Conservation (phyloP, 73 alveolate species). For the Paramecium biaurelia region DNA sequence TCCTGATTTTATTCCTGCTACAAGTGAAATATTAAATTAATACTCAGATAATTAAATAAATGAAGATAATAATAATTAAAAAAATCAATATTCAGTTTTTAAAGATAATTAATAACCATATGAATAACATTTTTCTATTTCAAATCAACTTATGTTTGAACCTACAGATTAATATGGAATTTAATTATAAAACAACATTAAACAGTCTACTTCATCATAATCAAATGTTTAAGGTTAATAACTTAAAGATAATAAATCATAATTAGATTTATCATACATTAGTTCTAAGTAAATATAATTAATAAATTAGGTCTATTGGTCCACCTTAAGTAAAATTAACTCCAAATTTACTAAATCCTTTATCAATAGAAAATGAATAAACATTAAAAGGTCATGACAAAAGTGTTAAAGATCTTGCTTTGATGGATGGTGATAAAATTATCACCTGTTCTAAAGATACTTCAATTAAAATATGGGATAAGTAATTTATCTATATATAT, state of each 20-base stretch:
- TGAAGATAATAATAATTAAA: background rate
- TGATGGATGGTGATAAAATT: conserved; percentile 24
- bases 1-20: background rate
- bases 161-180: background rate
- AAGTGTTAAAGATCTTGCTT: conserved; percentile 1
- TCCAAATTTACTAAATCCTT: background rate
- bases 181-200: background rate
- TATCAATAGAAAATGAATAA: background rate
- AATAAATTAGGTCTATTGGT: background rate
- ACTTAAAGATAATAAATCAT: background rate
- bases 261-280: background rate
- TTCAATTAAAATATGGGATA: conserved; percentile 31
- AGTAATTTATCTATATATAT: background rate
- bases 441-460: background rate
- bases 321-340: conserved; percentile 7
- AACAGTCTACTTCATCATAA: background rate
- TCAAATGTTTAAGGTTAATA: background rate
- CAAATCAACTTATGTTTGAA: background rate
- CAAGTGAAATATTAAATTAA: background rate
- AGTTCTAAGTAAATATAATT: conserved; percentile 6
- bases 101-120: background rate
- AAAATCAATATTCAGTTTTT: background rate
- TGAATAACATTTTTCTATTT: background rate
- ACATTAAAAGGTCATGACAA: conserved; percentile 34
- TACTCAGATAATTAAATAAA: background rate